phyloP scores from a whole-genome alignment of 1,139 yeast genomes.

The Eremothecium cymbalariae region DNA sequence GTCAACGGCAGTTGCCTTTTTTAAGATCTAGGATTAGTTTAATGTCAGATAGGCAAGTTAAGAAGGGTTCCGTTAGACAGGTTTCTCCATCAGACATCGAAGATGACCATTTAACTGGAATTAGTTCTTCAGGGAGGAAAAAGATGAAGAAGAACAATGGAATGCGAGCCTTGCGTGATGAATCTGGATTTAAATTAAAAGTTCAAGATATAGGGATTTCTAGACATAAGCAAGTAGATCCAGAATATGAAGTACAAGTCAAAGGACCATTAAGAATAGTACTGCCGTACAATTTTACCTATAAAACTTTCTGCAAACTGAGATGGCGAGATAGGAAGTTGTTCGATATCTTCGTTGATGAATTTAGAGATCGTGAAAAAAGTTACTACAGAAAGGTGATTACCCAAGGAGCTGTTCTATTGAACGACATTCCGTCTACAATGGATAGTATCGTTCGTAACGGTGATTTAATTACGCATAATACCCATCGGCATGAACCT shows the following conservation, averaged over 20 bases:
- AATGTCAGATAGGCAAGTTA: no score
- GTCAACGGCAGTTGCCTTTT: no score
- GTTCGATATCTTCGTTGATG: constrained; percentile 70
- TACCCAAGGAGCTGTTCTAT: constrained; percentile 59
- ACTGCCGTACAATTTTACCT: constrained; percentile 80
- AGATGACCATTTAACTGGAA: constrained; percentile 10
- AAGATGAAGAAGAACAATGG: constrained; percentile 14
- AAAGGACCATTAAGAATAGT: constrained; percentile 64
- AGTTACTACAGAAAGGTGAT: constrained; percentile 64
- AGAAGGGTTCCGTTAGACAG: no score
- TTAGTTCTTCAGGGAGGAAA: no score
- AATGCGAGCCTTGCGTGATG: constrained; percentile 23
- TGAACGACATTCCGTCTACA: constrained; percentile 59
- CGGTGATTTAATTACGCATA: constrained; percentile 79
- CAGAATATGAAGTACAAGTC: constrained; percentile 32
- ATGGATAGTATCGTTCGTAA: constrained; percentile 61
- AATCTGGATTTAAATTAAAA: constrained; percentile 28
- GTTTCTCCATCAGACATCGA: constrained; percentile 7
- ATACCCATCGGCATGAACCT: constrained; percentile 86
- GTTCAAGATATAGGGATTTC: constrained; percentile 22
- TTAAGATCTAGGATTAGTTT: no score
- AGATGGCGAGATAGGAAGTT: constrained; percentile 84
- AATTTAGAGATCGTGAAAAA: constrained; percentile 74
- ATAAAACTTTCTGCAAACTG: constrained; percentile 80
- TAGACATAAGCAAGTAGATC: constrained; percentile 28